Base-by-base conservation (phyloP, 106 monocot species). In the Apostasia shenzhenica region DNA sequence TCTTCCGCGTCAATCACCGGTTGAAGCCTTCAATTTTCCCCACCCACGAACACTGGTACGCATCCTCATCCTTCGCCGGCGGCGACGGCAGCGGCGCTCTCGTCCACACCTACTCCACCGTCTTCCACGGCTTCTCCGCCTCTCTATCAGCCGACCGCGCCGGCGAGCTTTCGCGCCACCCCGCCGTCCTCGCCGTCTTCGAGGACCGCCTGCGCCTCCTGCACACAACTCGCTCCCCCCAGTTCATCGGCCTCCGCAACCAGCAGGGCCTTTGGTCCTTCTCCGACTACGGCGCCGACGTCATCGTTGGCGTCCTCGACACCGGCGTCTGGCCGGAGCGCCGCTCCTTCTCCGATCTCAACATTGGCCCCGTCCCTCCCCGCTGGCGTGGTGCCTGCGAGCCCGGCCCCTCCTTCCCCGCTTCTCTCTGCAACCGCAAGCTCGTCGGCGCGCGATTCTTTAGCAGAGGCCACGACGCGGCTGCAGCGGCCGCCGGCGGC, bases 71-170 rank as follows among this genome's bases (percentile, higher is more conserved):
- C 73, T 67, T 88, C 84, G 39, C 79, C 72, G 64, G 41, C 57
- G 71, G 57, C 46, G 69, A n/a, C 4, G 38, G 5, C 5, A 49
- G 14, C 8, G 26, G 52, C 9, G 44, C 61, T 8, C 14, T 80
- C 9, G 73, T 97, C 72, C 95, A 97, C 68, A 82, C 89, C 50
- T 97, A 92, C 77, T 72, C 73, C 69, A 89, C 82, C 55, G 84
- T 92, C 63, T 89, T 97, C 79, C 92, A 86, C 63, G 95, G 95
- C 70, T 97, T 97, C 86, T 92, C 95, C 68, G 92, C 89, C n/a
- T 76, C 81, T 7, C 72, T 97, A 10, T 11, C 77, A 14, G 14
- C 84, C 38, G 39, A 8, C 70, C 73, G 48, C 7, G 89, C 84
- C 38, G 70, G 70, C 40, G 61, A 46, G 1, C 62, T 97, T 59